Evolutionary conservation across 805 yeast species (phyloP), one percentile per base, ranked within the genome.

Genomic region (Millerago galiae): DNA sequence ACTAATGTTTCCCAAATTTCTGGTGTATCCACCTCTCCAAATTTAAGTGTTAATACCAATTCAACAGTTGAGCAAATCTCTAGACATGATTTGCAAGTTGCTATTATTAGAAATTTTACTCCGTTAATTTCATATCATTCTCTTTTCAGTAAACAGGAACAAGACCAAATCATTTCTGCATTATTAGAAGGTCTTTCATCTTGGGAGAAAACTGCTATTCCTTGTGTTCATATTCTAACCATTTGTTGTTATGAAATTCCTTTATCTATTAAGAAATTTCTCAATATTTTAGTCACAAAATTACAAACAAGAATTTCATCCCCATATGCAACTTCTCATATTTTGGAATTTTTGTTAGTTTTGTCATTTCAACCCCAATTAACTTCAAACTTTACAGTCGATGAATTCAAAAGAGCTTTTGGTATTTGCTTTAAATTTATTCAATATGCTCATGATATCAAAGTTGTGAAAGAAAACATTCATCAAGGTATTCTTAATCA

Each of bases 191-290:
- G 86, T 0, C 61, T 85, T 41, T 73, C 79, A 1, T 79, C 88
- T 1, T 83, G 90, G 86, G 88, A 87, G 46, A 77, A 76, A 46
- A 79, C 95, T 0, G 85, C 88, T 0, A 74, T 81, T 29, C 88
- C 95, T 3, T 77, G 88, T 49, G 74, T 89, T 25, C 88, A 87
- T 51, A 80, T 82, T 34, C 65, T 90, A 44, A 78, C 83, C 5
- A 71, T 83, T 3, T 83, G 91, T 51, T 83, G 95, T 56, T 87
- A 83, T 58, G 95, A 86, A 56, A 69, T 84, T 28, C 95, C 95
- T 1, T 57, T 70, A 10, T 77, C 91, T 0, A 71, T 89, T 42
- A 83, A 81, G 57, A 80, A 81, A 53, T 82, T 69, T 51, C 57
- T 87, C 29, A 69, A 80, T 8, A 78, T 77, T n/a, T 77, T 89